phyloP scores from a whole-genome alignment of 2,329 filamentous ascomycete genomes.

The Xylaria sp. region DNA sequence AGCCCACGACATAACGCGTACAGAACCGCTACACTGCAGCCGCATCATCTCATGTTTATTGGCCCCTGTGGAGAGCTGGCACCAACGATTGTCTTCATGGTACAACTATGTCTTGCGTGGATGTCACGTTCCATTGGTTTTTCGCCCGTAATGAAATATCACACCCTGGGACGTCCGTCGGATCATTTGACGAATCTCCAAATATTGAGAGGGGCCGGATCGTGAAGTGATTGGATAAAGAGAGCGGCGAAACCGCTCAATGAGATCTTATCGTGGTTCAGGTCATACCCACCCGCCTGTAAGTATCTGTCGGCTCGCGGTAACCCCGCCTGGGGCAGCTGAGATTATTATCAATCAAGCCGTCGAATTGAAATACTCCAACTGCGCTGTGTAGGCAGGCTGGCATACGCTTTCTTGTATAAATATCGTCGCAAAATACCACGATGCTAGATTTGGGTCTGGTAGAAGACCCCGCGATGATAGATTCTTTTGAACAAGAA shows the following conservation, averaged over 20 bases:
- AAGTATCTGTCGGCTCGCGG: background rate
- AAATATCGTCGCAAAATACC: background rate
- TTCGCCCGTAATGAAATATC: background rate
- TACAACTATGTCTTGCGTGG: no score
- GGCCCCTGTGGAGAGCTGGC: no score
- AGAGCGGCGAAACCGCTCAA: background rate
- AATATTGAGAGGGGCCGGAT: background rate
- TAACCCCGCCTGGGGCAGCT: slow-evolving; percentile 1
- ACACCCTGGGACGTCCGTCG: background rate
- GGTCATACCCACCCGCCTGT: background rate
- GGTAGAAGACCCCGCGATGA: background rate
- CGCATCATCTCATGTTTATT: no score
- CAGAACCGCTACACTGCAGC: no score
- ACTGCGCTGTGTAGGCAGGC: background rate
- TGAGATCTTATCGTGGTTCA: background rate
- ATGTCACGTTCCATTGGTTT: no score
- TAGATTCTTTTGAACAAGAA: background rate
- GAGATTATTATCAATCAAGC: background rate
- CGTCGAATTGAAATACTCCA: slow-evolving; percentile 6
- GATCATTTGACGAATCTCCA: background rate
- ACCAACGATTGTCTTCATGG: no score
- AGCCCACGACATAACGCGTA: no score
- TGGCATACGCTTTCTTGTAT: background rate
- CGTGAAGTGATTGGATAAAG: slow-evolving; percentile 8
- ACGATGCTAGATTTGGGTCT: slow-evolving; percentile 1